phyloP scores from a whole-genome alignment of 2,329 filamentous ascomycete species.

The Tolypocladium amazonense region DNA sequence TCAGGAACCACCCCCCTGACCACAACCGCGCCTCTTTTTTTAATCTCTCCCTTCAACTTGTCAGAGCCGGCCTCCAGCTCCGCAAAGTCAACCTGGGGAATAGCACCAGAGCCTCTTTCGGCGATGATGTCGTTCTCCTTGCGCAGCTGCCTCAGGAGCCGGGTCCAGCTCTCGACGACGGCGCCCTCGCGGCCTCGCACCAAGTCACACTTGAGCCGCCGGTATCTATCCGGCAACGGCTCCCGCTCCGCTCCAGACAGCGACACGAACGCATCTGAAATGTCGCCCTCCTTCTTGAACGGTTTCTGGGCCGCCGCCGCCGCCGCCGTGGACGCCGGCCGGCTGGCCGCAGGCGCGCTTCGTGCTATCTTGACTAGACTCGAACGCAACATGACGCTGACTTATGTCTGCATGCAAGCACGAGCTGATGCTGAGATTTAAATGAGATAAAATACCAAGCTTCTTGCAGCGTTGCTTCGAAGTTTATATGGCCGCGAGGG shows the following conservation, averaged over 20 bases:
- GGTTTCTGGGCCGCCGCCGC: conserved; percentile 1
- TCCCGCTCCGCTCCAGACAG: conserved; percentile 35
- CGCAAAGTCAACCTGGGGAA: conserved; percentile 41
- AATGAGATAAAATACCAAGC: background rate
- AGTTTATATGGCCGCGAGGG: background rate
- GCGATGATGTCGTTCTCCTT: conserved; percentile 38
- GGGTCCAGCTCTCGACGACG: conserved; percentile 36
- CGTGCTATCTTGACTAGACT: conserved; percentile 3
- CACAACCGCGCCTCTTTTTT: conserved; percentile 51
- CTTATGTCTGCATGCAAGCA: background rate
- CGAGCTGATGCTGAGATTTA: background rate
- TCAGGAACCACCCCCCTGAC: conserved; percentile 56
- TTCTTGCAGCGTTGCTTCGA: background rate
- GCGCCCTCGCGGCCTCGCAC: conserved; percentile 36
- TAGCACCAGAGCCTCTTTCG: conserved; percentile 30
- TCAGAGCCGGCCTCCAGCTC: conserved; percentile 28
- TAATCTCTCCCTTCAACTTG: conserved; percentile 35
- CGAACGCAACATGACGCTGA: conserved; percentile 5
- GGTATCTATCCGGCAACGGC: conserved; percentile 44
- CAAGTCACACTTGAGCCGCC: conserved; percentile 43
- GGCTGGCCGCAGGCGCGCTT: conserved; percentile 1
- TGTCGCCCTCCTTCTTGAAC: conserved; percentile 47
- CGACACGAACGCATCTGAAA: conserved; percentile 51
- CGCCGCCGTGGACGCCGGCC: conserved; percentile 4
- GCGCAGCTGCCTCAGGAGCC: conserved; percentile 32